phyloP scores from a whole-genome alignment of 371 early-diverging fungal species.

The Smittium culicis region DNA sequence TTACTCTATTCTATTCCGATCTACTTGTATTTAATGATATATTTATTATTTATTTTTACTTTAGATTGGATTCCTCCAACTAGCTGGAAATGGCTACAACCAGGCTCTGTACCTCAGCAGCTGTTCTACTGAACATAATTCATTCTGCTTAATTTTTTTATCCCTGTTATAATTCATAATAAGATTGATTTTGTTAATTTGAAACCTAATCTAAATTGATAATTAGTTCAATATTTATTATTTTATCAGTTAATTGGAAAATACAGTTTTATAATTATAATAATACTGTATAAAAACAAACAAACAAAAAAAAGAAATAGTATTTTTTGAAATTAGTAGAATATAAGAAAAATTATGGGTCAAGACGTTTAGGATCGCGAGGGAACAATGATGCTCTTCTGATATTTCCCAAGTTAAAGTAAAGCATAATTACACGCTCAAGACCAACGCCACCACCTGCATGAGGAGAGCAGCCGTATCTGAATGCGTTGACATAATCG shows the following conservation, averaged over 20 bases:
- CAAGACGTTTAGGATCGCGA: conserved; percentile 94
- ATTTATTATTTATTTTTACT: neutral
- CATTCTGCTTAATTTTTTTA: too few relatives aligned
- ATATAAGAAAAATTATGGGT: conserved; percentile 79
- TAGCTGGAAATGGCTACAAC: conserved; percentile 51
- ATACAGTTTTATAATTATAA: too few relatives aligned
- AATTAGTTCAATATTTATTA: too few relatives aligned
- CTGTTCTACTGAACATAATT: conserved; percentile 18
- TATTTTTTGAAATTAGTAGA: neutral
- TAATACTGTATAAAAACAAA: conserved; percentile 10
- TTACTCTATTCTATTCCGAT: too few relatives aligned
- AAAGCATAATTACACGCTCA: conserved; percentile 98
- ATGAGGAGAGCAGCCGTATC: conserved; percentile 98
- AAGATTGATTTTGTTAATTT: too few relatives aligned
- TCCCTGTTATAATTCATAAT: too few relatives aligned
- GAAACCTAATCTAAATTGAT: too few relatives aligned
- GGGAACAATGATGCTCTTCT: conserved; percentile 96
- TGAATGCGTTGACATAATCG: conserved; percentile 95
- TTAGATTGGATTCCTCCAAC: conserved; percentile 44
- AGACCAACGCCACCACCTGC: conserved; percentile 99
- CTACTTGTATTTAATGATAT: neutral
- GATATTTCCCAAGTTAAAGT: conserved; percentile 93
- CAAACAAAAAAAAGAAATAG: neutral
- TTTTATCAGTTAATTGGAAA: neutral
- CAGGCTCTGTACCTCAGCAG: conserved; percentile 16